These are phyloP conservation scores for Trametes hirsuta DNA, from an alignment of 1,284 basidiomycete genomes.

Conservation along the genomic window DNA sequence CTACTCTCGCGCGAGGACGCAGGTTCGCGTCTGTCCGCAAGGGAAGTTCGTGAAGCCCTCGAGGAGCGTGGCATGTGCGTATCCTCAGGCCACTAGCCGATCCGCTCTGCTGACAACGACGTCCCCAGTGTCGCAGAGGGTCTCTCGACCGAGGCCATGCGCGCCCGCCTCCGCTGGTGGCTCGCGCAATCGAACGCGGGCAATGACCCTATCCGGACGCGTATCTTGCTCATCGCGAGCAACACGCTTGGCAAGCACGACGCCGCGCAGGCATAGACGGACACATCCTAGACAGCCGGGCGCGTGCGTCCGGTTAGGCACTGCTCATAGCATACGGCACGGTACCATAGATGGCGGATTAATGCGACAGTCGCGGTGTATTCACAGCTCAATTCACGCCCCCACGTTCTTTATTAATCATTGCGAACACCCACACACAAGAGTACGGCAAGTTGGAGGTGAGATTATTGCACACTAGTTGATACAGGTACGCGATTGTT, in stretches of 20 bases:
- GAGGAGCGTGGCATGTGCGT: conserved; percentile 77
- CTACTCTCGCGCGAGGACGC: conserved; percentile 55
- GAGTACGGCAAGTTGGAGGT: too few relatives aligned
- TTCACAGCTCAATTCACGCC: conserved; percentile 23
- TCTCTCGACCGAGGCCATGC: conserved; percentile 45
- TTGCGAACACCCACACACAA: neutral
- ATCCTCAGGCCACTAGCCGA: neutral
- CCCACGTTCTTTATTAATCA: conserved; percentile 11
- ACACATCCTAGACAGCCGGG: neutral
- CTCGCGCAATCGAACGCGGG: conserved; percentile 42
- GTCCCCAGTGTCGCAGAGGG: conserved; percentile 41
- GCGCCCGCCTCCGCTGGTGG: conserved; percentile 63
- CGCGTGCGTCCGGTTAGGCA: neutral
- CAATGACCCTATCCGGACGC: conserved; percentile 44
- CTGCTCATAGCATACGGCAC: conserved; percentile 1
- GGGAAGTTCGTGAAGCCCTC: conserved; percentile 63
- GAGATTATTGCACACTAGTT: neutral
- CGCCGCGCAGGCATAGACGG: neutral
- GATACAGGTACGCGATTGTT: conserved; percentile 1
- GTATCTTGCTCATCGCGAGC: conserved; percentile 43
- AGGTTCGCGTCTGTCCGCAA: conserved; percentile 48
- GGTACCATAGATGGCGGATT: conserved; percentile 19
- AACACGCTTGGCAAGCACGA: conserved; percentile 27
- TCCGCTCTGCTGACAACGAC: neutral
- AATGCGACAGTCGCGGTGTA: conserved; percentile 18